Evolutionary conservation across 2,329 filamentous ascomycete species (phyloP), one percentile per base, ranked within the genome.

Genomic region (Elsinoe perseae): DNA sequence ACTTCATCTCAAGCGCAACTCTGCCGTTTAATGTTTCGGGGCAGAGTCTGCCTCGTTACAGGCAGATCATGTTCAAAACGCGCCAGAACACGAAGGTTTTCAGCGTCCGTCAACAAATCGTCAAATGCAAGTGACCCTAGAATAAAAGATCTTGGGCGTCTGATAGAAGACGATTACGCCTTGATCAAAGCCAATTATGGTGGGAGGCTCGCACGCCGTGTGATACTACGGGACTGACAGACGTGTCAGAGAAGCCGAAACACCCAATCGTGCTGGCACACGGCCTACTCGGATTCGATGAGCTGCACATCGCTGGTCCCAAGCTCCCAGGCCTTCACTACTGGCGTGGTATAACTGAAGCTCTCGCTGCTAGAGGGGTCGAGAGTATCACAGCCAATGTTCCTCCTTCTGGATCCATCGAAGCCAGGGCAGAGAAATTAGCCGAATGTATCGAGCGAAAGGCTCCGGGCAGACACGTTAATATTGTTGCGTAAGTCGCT

Each of bases 201-300:
- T 80, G 66, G 21, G 64, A 57, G 0, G 5, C 30, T 30, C 6
- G 4, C 3, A 18, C 10, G 23, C 43, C 32, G 46, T 2, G 30
- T 2, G 21, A 2, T 18, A 8, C 36, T 58, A n/a, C 25, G 14
- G n/a, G 32, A 53, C 43, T 50, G 20, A 62, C 40, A 12, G 10
- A 16, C 21, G 42, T 18, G 46, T 12, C 42, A 73, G 68, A 68
- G 52, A 68, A 70, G 7, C 79, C 76, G 40, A 79, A 79, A 64
- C 66, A 83, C 62, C 79, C 81, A 1, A 77, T 85, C 54, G 76
- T 85, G 50, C 77, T 85, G 8, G 82, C 82, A 3, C 82, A 85
- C 68, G 82, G 82, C n/a, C 73, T 85, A 9, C 70, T 85, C 18
- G 82, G 82, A n/a, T 85, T 85, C 65, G 80, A 83, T 61, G 80